phyloP scores from a whole-genome alignment of 805 yeast genomes.

The Torulaspora indica region DNA sequence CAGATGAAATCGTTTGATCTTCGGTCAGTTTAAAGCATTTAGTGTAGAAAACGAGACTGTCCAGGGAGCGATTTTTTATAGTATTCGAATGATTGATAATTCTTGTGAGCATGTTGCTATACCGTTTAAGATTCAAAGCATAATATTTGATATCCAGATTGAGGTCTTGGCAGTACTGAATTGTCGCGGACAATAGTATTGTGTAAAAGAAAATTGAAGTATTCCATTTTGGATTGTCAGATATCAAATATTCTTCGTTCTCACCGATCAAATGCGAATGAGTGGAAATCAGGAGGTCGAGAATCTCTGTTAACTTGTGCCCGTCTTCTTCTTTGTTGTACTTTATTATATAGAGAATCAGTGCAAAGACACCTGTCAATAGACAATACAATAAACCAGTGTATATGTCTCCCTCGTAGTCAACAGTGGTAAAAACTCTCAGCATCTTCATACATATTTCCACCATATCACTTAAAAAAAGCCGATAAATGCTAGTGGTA shows the following conservation, averaged over 20 bases:
- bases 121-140: conserved; percentile 7
- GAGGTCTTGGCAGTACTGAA: conserved; percentile 13
- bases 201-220: conserved; percentile 25
- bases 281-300: conserved; percentile 14
- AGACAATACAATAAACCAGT: conserved; percentile 24
- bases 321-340: conserved; percentile 17
- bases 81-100: conserved; percentile 13
- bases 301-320: conserved; percentile 11
- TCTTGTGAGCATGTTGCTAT: conserved; percentile 12
- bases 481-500: conserved; percentile 14
- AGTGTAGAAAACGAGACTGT: conserved; percentile 43
- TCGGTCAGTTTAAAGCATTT: background rate
- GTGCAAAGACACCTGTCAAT: conserved; percentile 23
- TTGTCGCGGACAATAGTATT: conserved; percentile 18
- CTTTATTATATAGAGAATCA: conserved; percentile 21
- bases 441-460: conserved; percentile 19
- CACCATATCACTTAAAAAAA: conserved; percentile 14
- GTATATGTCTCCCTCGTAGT: conserved; percentile 23
- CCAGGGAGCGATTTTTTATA: conserved; percentile 20
- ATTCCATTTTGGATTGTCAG: conserved; percentile 29
- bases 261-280: conserved; percentile 21
- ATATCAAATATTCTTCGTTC: conserved; percentile 14
- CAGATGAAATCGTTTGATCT: background rate
- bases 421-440: conserved; percentile 18
- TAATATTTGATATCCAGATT: conserved; percentile 1